Evolutionary conservation across 805 yeast genomes (phyloP).

Genomic region (Ogataea thermomethanolica): DNA sequence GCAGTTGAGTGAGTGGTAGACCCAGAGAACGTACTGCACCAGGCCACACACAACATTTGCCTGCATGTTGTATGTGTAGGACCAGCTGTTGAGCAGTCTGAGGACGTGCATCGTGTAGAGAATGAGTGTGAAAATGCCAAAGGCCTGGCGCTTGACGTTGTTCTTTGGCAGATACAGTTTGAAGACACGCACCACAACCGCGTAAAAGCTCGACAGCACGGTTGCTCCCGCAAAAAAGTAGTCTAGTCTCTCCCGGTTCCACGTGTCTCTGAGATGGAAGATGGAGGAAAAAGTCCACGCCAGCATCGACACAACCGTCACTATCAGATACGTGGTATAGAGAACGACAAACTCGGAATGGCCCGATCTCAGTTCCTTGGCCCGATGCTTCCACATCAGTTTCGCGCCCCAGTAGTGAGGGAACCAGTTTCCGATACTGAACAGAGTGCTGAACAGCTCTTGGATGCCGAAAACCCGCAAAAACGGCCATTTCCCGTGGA

Average conservation of each 20-base stretch:
- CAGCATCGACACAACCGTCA: conserved; percentile 64
- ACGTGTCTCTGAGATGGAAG: conserved; percentile 83
- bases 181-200: conserved; percentile 57
- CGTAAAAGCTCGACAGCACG: conserved; percentile 75
- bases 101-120: conserved; percentile 64
- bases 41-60: conserved; percentile 81
- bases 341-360: conserved; percentile 25
- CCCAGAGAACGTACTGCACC: conserved; percentile 62
- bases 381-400: conserved; percentile 29
- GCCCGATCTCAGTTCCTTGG: conserved; percentile 18
- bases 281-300: conserved; percentile 89
- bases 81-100: conserved; percentile 71
- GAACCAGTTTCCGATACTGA: conserved; percentile 66
- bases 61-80: conserved; percentile 90
- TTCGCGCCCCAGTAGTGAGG: conserved; percentile 56
- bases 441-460: conserved; percentile 75
- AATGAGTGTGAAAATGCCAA: conserved; percentile 40
- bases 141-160: conserved; percentile 28
- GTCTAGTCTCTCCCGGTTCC: conserved; percentile 79
- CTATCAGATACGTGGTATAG: conserved; percentile 40
- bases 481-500: conserved; percentile 99
- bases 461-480: conserved; percentile 72
- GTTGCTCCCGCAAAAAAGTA: conserved; percentile 92
- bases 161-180: conserved; percentile 46
- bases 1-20: conserved; percentile 33